These are phyloP conservation scores for Nicotiana noctiflora DNA, from an alignment of 257 asterid genomes.

Conservation along the genomic window DNA sequence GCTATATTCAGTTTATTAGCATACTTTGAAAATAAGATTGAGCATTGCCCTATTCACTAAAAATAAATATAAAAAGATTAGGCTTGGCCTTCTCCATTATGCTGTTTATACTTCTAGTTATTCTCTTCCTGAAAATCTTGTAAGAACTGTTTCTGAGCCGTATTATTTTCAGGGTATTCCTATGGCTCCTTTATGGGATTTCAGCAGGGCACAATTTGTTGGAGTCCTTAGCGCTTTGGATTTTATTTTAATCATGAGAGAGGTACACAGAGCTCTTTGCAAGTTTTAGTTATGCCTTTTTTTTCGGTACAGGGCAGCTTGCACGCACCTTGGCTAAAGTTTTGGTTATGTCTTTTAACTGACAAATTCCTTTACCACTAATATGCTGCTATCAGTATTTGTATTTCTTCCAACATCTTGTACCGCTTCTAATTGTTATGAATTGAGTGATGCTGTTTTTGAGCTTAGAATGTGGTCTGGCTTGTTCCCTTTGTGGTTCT, in stretches of 20 bases:
- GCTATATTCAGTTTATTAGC: background rate
- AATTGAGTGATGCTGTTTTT: background rate
- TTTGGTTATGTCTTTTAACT: background rate
- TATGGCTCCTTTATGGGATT: conserved; percentile 85
- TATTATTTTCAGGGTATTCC: conserved; percentile 68
- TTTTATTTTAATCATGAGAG: conserved; percentile 84
- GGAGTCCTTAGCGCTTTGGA: conserved; percentile 88
- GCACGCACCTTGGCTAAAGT: background rate
- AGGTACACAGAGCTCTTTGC: conserved; percentile 38
- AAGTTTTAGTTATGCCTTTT: background rate
- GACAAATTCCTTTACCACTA: background rate
- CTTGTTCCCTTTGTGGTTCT: background rate
- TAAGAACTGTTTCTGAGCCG: background rate
- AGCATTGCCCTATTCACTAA: background rate
- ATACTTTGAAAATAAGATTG: background rate
- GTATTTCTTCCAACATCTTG: background rate
- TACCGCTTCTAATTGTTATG: background rate
- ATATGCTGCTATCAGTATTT: background rate
- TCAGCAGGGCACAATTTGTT: conserved; percentile 60
- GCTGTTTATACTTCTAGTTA: background rate
- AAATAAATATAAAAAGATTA: background rate
- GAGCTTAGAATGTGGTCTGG: conserved; percentile 3
- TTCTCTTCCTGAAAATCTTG: background rate
- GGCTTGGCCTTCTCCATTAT: background rate
- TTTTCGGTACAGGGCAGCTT: too few species aligned